A percentile compares a stretch with the other conserved stretches of the same genome.
phyloP scores from a whole-genome alignment of 169 alveolate genomes.

The Eimeria brunetti region DNA sequence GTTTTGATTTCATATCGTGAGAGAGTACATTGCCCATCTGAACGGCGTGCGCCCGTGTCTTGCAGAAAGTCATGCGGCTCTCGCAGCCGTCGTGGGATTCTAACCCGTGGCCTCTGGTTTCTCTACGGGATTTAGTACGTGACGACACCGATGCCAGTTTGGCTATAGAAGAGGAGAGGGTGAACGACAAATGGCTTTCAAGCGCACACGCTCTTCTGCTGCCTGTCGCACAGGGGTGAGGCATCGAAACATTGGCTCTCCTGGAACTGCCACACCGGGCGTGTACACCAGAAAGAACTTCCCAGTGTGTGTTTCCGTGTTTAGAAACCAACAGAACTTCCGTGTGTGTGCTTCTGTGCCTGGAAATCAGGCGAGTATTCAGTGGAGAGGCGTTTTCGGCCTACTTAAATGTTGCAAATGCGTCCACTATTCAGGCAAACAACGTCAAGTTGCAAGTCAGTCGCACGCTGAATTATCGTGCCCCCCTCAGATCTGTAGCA shows the following conservation, averaged over 20 bases:
- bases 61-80: slow-evolving; percentile 81
- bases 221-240: slow-evolving; percentile 77
- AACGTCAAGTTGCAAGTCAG: slow-evolving; percentile 74
- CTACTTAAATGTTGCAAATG: slow-evolving; percentile 70
- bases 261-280: background rate
- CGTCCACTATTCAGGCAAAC: slow-evolving; percentile 66
- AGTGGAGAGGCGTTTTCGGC: slow-evolving; percentile 79
- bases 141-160: background rate
- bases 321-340: too few species aligned
- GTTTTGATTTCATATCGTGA: too few species aligned
- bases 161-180: slow-evolving; percentile 31
- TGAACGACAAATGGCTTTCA: slow-evolving; percentile 39
- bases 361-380: slow-evolving; percentile 62
- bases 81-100: slow-evolving; percentile 76
- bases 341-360: background rate
- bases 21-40: too few species aligned
- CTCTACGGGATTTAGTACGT: slow-evolving; percentile 15
- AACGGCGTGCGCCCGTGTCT: background rate
- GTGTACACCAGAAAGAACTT: background rate
- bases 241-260: background rate
- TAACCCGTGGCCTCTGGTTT: slow-evolving; percentile 68
- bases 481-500: background rate
- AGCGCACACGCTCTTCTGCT: slow-evolving; percentile 74
- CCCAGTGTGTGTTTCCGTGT: background rate
- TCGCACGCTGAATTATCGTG: background rate